Base-by-base conservation (phyloP, 306 rosid genomes). In the Cucumis sativus region DNA sequence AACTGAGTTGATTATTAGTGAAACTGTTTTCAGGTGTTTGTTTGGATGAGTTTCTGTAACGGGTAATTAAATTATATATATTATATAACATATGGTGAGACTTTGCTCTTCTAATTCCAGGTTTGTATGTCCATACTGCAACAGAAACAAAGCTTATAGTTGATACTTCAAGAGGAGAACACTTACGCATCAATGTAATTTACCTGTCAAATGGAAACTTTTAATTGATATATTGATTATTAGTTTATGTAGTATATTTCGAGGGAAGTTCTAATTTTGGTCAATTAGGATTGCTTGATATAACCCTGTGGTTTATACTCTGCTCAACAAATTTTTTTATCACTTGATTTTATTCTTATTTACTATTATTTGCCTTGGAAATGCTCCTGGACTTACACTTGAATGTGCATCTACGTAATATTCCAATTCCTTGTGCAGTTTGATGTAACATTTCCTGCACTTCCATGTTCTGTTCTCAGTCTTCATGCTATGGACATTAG, bases 401-500 rank as follows among this genome's bases (percentile, higher is more conserved):
- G 75, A 20, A 69, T 69, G 55, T 43, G 57, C 75, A 69, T 69
- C 35, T 21, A 20, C 52, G 28, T 65, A 37, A 65, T 65, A 20
- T 67, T 67, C 33, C 33, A 10, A 20, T 69, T 68, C 37, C 23
- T n/a, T 80, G 83, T 89, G 93, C 97, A 95, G 99, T 92, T 95
- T 74, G 99, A 95, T 87, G 93, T 95, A 52, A 91, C 97, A 13
- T 95, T 95, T 83, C 93, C 98, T 40, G 97, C 99, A 16, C 91
- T 95, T 70, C 88, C 99, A 12, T 95, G 99, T 80, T 92, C 98
- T 10, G 85, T 95, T 85, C 86, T 92, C 82, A 92, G 99, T 88
- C 85, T 95, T 10, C 96, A 95, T 84, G 97, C 99, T 47, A 95
- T 95, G 97, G 99, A 95, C 84, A 91, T 95, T 58, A 95, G 99